Percentiles rank a stretch among this genome's conserved stretches.
phyloP scores from a whole-genome alignment of 192 early-diverging fungal species.

The Coemansia sp. region DNA sequence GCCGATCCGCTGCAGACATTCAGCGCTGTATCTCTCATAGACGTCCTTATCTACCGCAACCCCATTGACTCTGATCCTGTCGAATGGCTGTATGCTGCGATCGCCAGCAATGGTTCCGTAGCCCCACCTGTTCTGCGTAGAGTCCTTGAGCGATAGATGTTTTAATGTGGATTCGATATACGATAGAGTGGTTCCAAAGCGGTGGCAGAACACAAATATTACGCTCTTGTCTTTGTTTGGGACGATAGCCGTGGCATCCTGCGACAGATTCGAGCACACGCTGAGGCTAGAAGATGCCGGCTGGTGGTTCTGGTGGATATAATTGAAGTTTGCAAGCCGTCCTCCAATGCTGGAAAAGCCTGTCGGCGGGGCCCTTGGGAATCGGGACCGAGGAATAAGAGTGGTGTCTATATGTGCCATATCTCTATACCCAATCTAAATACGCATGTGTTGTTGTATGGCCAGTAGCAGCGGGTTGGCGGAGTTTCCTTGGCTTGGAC shows the following conservation, averaged over 20 bases:
- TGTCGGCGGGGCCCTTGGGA: slow-evolving; percentile 27
- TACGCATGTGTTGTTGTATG: neutral
- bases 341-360: slow-evolving; percentile 16
- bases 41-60: slow-evolving; percentile 17
- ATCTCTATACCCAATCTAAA: neutral
- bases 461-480: neutral
- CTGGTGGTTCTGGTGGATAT: slow-evolving; percentile 25
- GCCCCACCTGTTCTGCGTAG: slow-evolving; percentile 17
- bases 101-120: slow-evolving; percentile 38
- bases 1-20: slow-evolving; percentile 11
- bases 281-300: slow-evolving; percentile 10
- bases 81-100: slow-evolving; percentile 17
- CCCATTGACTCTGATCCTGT: slow-evolving; percentile 35
- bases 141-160: slow-evolving; percentile 21
- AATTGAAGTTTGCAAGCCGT: slow-evolving; percentile 6
- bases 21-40: slow-evolving; percentile 24
- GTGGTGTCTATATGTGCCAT: slow-evolving; percentile 45
- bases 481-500: neutral
- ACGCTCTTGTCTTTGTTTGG: slow-evolving; percentile 29
- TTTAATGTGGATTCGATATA: slow-evolving; percentile 47
- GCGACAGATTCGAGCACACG: slow-evolving; percentile 26
- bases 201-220: slow-evolving; percentile 25
- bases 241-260: slow-evolving; percentile 4
- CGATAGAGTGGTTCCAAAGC: slow-evolving; percentile 24
- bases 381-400: slow-evolving; percentile 18